A percentile compares a stretch with the other conserved stretches of the same genome.
These are phyloP conservation scores for Cantharellus anzutake DNA, from an alignment of 768 basidiomycete species.

Conservation along the genomic window DNA sequence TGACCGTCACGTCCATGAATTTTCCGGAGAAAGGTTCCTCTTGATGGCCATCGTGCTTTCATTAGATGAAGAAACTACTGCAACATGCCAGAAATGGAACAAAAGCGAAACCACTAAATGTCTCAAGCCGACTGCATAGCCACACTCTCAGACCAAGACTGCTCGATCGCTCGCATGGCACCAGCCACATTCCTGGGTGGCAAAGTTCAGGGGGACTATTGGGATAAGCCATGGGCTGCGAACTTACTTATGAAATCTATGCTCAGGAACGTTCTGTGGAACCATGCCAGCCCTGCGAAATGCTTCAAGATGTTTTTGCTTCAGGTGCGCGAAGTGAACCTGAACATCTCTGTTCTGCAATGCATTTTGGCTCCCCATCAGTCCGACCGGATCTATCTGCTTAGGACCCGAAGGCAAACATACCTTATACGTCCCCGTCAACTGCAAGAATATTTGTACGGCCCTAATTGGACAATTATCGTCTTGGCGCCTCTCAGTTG, in stretches of 20 bases:
- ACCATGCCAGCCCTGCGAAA: conserved; percentile 17
- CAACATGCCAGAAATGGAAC: too few relatives aligned
- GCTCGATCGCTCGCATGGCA: background rate
- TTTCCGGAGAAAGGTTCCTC: too few relatives aligned
- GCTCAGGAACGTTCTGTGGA: background rate
- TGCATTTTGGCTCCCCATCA: background rate
- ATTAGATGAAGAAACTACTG: too few relatives aligned
- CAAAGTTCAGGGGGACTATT: background rate
- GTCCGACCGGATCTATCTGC: background rate
- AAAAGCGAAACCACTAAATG: too few relatives aligned
- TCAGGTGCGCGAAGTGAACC: conserved; percentile 19
- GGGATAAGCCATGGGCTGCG: background rate
- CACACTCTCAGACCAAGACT: background rate
- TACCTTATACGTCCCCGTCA: conserved; percentile 62
- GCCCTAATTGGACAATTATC: conserved; percentile 29
- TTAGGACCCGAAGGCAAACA: background rate
- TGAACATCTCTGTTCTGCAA: conserved; percentile 12
- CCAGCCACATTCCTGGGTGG: background rate
- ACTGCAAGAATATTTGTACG: conserved; percentile 63
- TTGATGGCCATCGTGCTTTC: too few relatives aligned
- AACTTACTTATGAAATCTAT: background rate
- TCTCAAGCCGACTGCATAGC: too few relatives aligned
- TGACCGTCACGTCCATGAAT: too few relatives aligned
- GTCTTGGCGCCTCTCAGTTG: background rate
- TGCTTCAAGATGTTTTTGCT: conserved; percentile 12